Base-by-base conservation (phyloP, 2,329 filamentous ascomycete genomes). In the Massarina eburnea region DNA sequence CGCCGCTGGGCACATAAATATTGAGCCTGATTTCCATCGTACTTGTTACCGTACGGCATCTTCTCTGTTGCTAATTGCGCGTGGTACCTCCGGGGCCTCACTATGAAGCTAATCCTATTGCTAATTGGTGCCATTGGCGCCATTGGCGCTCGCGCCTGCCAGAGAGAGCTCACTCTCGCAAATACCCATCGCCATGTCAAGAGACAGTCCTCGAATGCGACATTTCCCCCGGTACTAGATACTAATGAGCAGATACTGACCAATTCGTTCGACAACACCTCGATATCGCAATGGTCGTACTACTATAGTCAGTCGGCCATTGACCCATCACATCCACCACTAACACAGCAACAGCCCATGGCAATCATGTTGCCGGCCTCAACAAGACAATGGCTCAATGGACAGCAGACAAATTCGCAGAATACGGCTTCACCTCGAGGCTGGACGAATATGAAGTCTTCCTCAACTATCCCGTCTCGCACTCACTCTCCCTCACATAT, bases 301-400 rank as follows among this genome's bases (percentile, higher is more conserved):
- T 70, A 71, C 43, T 72, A 72, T 46, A 70, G 54, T 66, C 52
- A 33, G 61, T 42, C 8, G n/a, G 17, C 21, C 10, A 8, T 32
- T 14, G 12, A n/a, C n/a, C n/a, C 27, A 30, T 6, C 27, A 30
- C 20, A 10, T 26, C 17, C 19, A 19, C 9, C 10, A 19, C 14
- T 4, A 15, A 18, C 21, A n/a, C 8, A 38, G 27, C 54, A 62
- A 49, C 19, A 52, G 65, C 64, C 12, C 68, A 73, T 49, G 62
- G 65, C 40, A 58, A 51, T 29, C 65, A 69, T 43, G 39, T 68
- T 21, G 66, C 64, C 43, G 66, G 57, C 33, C 60, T 51, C 32
- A 67, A 71, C 19, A 56, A 66, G 43, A 65, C 67, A 9, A 62
- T 73, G 53, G 70, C 73, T 30, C 68, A 71, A 37, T 71, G 67